Conservation (phyloP, 371 early-diverging fungal genomes). For the Astathelohania contejeani region DNA sequence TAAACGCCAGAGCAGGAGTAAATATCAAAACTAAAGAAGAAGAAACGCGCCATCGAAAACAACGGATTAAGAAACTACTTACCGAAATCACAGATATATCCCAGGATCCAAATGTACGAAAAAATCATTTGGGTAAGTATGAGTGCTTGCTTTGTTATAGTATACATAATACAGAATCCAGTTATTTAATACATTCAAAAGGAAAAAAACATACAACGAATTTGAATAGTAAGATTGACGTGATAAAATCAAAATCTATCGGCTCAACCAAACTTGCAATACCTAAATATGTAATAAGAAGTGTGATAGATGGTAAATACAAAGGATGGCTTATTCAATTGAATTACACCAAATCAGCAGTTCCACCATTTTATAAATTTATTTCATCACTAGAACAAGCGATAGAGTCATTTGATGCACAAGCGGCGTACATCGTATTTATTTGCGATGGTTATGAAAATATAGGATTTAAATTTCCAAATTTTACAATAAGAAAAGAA, state of each 20-base stretch:
- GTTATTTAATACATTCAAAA: conserved; percentile 11
- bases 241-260: neutral
- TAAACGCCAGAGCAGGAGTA: too few relatives aligned
- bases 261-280: neutral
- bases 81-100: neutral
- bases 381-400: conserved; percentile 13
- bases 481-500: neutral
- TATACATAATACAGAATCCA: conserved; percentile 10
- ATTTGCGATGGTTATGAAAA: neutral
- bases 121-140: conserved; percentile 3
- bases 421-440: conserved; percentile 15
- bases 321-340: conserved; percentile 5
- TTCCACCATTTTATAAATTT: conserved; percentile 13
- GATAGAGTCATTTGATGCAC: conserved; percentile 11
- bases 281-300: neutral
- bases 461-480: conserved; percentile 1
- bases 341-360: conserved; percentile 4
- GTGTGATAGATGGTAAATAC: neutral
- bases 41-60: neutral
- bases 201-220: conserved; percentile 7
- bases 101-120: neutral
- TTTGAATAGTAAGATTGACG: neutral
- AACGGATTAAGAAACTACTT: conserved; percentile 7
- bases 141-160: conserved; percentile 4
- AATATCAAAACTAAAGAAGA: neutral